Evolutionary conservation across 179 eudicot species (phyloP).

Genomic region (Actinidia polygama): DNA sequence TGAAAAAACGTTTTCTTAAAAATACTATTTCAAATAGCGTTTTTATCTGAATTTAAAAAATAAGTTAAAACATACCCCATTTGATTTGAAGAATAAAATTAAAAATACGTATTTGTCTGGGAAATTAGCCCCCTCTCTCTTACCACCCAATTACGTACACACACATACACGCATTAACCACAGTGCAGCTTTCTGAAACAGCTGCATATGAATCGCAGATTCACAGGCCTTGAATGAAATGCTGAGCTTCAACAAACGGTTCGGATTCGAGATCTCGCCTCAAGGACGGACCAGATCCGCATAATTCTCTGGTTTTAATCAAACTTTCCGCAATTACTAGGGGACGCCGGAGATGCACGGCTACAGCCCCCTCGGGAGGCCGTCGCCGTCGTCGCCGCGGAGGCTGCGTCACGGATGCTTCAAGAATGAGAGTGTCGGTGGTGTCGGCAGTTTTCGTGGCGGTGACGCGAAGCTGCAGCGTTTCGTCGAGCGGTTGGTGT

Average conservation of each 20-base stretch:
- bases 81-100: too few relatives aligned
- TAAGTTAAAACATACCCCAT: too few relatives aligned
- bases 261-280: background rate
- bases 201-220: background rate
- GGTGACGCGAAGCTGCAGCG: conserved; percentile 46
- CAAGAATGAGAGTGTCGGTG: conserved; percentile 31
- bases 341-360: conserved; percentile 55
- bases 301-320: background rate
- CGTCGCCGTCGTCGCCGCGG: conserved; percentile 59
- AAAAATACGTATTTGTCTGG: too few relatives aligned
- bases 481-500: conserved; percentile 70
- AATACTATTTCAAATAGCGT: too few relatives aligned
- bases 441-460: conserved; percentile 27
- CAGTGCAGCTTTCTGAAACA: conserved; percentile 1
- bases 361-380: conserved; percentile 59
- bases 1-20: too few relatives aligned
- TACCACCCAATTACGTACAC: background rate
- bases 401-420: conserved; percentile 48
- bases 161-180: background rate
- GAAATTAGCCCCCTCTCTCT: background rate
- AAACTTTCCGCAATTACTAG: background rate
- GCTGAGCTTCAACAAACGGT: background rate
- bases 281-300: conserved; percentile 3
- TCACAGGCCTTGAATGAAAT: background rate
- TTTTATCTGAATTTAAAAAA: too few relatives aligned